Base-by-base conservation (phyloP, 23 red algal genomes). In the Pyropia haitanensis region DNA sequence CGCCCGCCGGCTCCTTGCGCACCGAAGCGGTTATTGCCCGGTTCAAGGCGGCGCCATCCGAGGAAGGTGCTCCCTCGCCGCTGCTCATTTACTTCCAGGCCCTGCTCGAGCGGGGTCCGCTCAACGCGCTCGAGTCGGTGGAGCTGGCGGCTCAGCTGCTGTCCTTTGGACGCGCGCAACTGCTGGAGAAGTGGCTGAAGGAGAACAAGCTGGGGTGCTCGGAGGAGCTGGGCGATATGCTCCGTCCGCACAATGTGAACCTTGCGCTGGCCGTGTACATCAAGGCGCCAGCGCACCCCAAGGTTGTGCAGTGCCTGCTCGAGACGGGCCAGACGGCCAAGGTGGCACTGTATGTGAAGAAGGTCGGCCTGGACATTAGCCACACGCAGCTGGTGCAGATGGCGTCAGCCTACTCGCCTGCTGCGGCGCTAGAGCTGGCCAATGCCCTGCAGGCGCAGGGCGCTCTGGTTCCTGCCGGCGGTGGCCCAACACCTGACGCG, bases 11-110 rank as follows among this genome's bases (percentile, higher is more conserved):
- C 13, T 77, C 71, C 14, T 62, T 98, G 58, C 77, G 94, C 21
- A 77, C 79, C n/a, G 86, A 87, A 20, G 80, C 91, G 53, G 83
- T 76, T 18, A 98, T 98, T 75, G 85, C 77, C 14, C 63, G 68
- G 68, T 98, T 98, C 55, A 90, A 91, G 65, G 70, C 85, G 50
- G 81, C 78, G 12, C 77, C 94, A 30, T 63, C 80, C 23, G 69
- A 86, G 63, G 83, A 89, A 65, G 78, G 85, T 58, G 64, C 68
- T 9, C 82, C 68, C 22, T 82, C 94, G 1, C 72, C 81, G 6
- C 70, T 98, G 14, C 75, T 98, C 15, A 68, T 87, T 25, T 98
- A 98, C 71, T 98, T 98, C 61, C 94, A 98, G 77, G 72, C 85
- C 10, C 64, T 98, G 18, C 71, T 98, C 30, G 86, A 90, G 76